These are phyloP conservation scores for Leccinum imitatum DNA, from an alignment of 768 basidiomycete species.

Conservation along the genomic window DNA sequence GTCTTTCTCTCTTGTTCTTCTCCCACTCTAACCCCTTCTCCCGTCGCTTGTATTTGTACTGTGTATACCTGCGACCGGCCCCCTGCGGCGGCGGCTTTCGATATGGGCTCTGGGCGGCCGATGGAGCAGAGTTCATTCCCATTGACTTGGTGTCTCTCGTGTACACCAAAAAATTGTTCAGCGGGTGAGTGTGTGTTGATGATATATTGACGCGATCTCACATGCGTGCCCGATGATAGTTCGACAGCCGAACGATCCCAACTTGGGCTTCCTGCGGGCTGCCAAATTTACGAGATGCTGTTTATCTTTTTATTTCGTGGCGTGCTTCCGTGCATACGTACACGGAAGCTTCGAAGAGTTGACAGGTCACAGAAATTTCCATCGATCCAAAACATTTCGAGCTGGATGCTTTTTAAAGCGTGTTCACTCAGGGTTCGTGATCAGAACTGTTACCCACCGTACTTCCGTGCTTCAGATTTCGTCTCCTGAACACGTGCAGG, in stretches of 20 bases:
- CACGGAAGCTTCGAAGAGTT: background rate
- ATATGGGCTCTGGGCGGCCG: background rate
- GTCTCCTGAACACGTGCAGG: background rate
- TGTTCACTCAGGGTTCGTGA: background rate
- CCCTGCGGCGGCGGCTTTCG: background rate
- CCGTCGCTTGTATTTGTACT: conserved; percentile 1
- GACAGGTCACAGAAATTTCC: background rate
- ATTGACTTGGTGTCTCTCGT: background rate
- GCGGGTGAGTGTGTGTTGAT: background rate
- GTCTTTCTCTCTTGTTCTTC: background rate
- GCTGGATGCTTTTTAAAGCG: background rate
- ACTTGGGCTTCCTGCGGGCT: too few relatives aligned
- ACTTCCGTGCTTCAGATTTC: background rate
- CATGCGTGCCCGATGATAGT: background rate
- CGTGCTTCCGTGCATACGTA: background rate
- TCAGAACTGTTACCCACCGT: too few relatives aligned
- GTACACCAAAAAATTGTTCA: background rate
- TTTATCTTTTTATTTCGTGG: background rate
- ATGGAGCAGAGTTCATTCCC: background rate
- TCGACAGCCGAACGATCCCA: background rate
- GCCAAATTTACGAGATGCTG: background rate
- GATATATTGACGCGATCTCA: background rate
- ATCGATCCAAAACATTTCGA: background rate
- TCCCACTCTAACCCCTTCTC: background rate
- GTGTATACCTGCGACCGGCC: background rate